phyloP scores from a whole-genome alignment of 2,329 filamentous ascomycete species.

The Pleomassaria siparia region DNA sequence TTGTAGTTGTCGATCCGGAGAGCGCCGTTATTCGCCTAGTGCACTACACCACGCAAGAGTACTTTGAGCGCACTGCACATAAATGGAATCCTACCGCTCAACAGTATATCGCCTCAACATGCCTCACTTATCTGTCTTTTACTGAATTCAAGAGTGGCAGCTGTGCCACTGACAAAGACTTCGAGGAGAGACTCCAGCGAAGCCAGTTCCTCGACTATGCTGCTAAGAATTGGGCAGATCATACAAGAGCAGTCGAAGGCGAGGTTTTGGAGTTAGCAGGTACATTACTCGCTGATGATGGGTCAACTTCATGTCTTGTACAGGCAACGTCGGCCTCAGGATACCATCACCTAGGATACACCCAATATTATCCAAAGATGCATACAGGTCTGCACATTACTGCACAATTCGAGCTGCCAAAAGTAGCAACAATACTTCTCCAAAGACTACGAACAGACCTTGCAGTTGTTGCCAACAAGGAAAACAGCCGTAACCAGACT shows the following conservation, averaged over 20 bases:
- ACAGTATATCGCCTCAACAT: constrained; percentile 8
- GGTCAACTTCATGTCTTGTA: constrained; percentile 6
- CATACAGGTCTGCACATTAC: constrained; percentile 13
- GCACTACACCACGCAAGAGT: constrained; percentile 8
- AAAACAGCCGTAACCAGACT: constrained; percentile 10
- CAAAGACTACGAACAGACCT: constrained; percentile 5
- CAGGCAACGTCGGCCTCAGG: constrained; percentile 5
- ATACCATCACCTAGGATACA: constrained; percentile 3
- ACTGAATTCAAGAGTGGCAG: constrained; percentile 14
- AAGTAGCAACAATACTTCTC: constrained; percentile 8
- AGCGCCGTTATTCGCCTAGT: constrained; percentile 3
- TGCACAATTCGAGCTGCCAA: constrained; percentile 14
- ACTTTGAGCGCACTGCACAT: constrained; percentile 4
- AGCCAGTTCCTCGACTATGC: constrained; percentile 5
- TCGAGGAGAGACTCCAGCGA: constrained; percentile 5
- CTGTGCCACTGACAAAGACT: constrained; percentile 9
- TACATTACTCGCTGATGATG: constrained; percentile 8
- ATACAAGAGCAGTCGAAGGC: constrained; percentile 5
- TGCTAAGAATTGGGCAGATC: constrained; percentile 5
- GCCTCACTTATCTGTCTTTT: constrained; percentile 29
- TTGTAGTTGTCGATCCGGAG: constrained; percentile 3
- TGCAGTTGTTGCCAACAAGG: constrained; percentile 7
- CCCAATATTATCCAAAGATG: constrained; percentile 5
- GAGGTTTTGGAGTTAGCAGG: constrained; percentile 9
- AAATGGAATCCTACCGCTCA: constrained; percentile 9